phyloP scores from a whole-genome alignment of 305 asterid species.

The Monarda citriodora region DNA sequence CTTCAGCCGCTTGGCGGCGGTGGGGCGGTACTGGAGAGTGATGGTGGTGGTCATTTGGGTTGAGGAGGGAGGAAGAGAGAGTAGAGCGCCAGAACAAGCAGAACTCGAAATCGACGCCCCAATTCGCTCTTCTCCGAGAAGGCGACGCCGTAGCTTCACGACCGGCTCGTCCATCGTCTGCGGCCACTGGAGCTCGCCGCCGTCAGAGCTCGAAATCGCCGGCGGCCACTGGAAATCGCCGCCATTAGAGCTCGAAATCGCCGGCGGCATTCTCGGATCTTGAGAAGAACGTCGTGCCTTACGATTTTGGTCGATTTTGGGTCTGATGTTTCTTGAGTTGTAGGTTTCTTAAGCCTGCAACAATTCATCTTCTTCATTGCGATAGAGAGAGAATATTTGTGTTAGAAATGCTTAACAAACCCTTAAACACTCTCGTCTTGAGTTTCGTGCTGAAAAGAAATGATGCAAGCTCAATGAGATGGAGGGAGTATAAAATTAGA shows the following conservation, averaged over 20 bases:
- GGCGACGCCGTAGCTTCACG: slow-evolving; percentile 76
- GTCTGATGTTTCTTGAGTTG: neutral
- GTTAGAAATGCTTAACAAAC: too few relatives aligned
- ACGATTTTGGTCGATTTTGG: slow-evolving; percentile 26
- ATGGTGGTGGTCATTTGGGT: too few relatives aligned
- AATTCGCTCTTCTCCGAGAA: slow-evolving; percentile 39
- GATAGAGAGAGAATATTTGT: too few relatives aligned
- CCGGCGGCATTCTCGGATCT: slow-evolving; percentile 61
- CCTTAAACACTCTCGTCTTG: too few relatives aligned
- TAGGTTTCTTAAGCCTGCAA: slow-evolving; percentile 47
- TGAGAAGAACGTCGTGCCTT: slow-evolving; percentile 51
- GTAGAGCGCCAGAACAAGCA: too few relatives aligned
- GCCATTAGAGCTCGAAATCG: slow-evolving; percentile 43
- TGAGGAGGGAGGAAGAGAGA: too few relatives aligned
- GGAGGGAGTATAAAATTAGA: too few relatives aligned
- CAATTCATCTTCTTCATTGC: slow-evolving; percentile 56
- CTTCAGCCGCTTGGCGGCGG: too few relatives aligned
- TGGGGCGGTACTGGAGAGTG: too few relatives aligned
- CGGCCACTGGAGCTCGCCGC: slow-evolving; percentile 78
- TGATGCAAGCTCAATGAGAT: too few relatives aligned
- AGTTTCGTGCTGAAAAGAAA: too few relatives aligned
- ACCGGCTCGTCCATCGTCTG: slow-evolving; percentile 84
- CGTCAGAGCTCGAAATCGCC: slow-evolving; percentile 56
- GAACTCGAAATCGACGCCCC: too few relatives aligned
- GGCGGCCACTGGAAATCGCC: slow-evolving; percentile 67